Percentiles rank a stretch among this genome's conserved stretches.
Conservation (phyloP, 345 rosid genomes). For the Linum tenue region DNA sequence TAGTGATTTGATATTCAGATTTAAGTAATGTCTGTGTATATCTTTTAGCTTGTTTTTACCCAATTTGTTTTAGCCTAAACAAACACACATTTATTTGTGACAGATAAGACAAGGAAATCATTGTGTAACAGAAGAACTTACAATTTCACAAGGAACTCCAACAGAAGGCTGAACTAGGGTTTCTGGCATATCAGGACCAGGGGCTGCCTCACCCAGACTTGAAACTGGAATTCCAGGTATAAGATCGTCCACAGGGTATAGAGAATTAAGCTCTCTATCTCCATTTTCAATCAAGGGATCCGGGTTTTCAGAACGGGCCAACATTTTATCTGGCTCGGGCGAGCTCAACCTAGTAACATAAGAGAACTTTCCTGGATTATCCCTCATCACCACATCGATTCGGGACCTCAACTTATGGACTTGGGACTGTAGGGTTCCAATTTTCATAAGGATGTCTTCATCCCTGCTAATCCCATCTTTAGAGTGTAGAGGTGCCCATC, state of each 20-base stretch:
- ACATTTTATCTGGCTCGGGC: constrained; percentile 27
- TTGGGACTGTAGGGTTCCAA: constrained; percentile 41
- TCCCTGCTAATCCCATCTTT: constrained; percentile 32
- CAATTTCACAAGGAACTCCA: constrained; percentile 30
- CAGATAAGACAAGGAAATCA: background rate
- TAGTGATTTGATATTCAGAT: no score
- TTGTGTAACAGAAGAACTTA: constrained; percentile 21
- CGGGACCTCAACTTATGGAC: constrained; percentile 41
- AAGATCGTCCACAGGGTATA: constrained; percentile 15
- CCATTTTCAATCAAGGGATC: constrained; percentile 28
- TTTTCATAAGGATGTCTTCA: constrained; percentile 54
- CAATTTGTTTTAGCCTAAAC: no score
- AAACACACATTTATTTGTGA: background rate
- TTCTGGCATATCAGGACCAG: constrained; percentile 29
- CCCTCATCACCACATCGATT: constrained; percentile 50
- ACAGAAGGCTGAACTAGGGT: constrained; percentile 17
- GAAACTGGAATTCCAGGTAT: constrained; percentile 34
- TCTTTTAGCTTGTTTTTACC: background rate
- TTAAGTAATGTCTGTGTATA: no score
- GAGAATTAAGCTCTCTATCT: constrained; percentile 29
- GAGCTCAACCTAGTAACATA: constrained; percentile 37
- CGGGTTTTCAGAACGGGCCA: constrained; percentile 29
- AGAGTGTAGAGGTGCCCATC: constrained; percentile 33
- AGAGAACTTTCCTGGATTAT: constrained; percentile 46
- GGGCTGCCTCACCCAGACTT: constrained; percentile 28